A percentile compares a stretch with the other conserved stretches of the same genome.
phyloP scores from a whole-genome alignment of 192 early-diverging fungal species.

The Linnemannia schmuckeri region DNA sequence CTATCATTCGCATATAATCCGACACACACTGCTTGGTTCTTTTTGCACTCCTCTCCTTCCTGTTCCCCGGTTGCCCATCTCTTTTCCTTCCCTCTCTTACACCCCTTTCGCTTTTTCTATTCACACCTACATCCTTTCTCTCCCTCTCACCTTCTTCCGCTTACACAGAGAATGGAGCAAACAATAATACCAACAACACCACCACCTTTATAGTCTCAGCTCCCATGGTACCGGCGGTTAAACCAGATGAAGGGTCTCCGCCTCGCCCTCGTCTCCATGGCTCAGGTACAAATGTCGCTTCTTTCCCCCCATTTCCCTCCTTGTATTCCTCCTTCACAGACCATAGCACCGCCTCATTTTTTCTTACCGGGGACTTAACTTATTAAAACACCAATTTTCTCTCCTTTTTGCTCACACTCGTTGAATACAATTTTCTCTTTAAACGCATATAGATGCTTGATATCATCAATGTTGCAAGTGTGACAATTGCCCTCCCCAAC shows the following conservation, averaged over 20 bases:
- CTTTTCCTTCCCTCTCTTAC: not conserved
- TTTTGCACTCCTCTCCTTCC: not conserved
- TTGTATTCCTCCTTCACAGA: too few relatives aligned
- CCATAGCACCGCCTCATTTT: not conserved
- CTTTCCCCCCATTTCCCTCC: not conserved
- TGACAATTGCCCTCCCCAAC: conserved; percentile 20
- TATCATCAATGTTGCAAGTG: conserved; percentile 32
- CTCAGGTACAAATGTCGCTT: conserved; percentile 1
- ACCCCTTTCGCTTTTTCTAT: not conserved
- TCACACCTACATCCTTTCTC: not conserved
- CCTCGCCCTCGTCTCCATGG: conserved; percentile 30
- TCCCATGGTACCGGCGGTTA: conserved; percentile 28
- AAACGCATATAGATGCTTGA: conserved; percentile 17
- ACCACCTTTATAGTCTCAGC: not conserved
- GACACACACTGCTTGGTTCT: too few relatives aligned
- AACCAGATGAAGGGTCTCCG: conserved; percentile 21
- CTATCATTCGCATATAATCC: too few relatives aligned
- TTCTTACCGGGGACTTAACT: not conserved
- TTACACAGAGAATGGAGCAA: not conserved
- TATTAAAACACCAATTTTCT: too few relatives aligned
- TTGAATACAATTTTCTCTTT: too few relatives aligned
- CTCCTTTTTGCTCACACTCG: not conserved
- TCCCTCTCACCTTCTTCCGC: not conserved
- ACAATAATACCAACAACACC: not conserved
- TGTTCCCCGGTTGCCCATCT: not conserved